Conservation (phyloP, 2,329 filamentous ascomycete genomes). For the Drechslera avenae region DNA sequence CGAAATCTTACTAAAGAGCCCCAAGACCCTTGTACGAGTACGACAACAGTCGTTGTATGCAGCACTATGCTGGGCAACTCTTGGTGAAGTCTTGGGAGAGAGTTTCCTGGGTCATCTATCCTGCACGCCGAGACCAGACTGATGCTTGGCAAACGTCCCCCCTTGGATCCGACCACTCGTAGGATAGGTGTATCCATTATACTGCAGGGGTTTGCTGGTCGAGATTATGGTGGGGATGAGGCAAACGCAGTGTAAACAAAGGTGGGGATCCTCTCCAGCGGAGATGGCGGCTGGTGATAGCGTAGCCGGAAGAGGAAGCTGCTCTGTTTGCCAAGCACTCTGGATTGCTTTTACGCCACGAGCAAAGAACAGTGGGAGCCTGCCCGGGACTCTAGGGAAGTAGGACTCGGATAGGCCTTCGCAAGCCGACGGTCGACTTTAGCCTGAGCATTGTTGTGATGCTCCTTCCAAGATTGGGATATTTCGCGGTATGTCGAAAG, state of each 20-base stretch:
- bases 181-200: constrained; percentile 11
- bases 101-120: constrained; percentile 6
- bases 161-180: constrained; percentile 18
- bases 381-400: constrained; percentile 3
- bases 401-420: not conserved
- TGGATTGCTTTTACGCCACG: constrained; percentile 14
- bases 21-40: constrained; percentile 28
- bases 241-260: constrained; percentile 5
- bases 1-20: constrained; percentile 38
- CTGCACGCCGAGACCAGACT: constrained; percentile 19
- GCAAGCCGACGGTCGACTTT: constrained; percentile 10
- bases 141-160: constrained; percentile 26
- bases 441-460: not conserved
- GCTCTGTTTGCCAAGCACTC: constrained; percentile 21
- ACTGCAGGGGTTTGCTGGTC: constrained; percentile 5
- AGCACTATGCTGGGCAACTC: constrained; percentile 23
- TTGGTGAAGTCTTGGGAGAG: constrained; percentile 25
- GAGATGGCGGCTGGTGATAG: constrained; percentile 14
- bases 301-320: constrained; percentile 26
- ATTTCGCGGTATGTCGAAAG: not conserved
- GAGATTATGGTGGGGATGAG: constrained; percentile 9
- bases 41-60: constrained; percentile 19
- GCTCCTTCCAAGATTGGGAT: constrained; percentile 3
- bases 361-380: constrained; percentile 6
- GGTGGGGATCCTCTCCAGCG: constrained; percentile 1